Percentiles rank a stretch among this genome's conserved stretches.
These are phyloP conservation scores for Sugiyamaella lignohabitans DNA, from an alignment of 805 yeast genomes.

Conservation along the genomic window DNA sequence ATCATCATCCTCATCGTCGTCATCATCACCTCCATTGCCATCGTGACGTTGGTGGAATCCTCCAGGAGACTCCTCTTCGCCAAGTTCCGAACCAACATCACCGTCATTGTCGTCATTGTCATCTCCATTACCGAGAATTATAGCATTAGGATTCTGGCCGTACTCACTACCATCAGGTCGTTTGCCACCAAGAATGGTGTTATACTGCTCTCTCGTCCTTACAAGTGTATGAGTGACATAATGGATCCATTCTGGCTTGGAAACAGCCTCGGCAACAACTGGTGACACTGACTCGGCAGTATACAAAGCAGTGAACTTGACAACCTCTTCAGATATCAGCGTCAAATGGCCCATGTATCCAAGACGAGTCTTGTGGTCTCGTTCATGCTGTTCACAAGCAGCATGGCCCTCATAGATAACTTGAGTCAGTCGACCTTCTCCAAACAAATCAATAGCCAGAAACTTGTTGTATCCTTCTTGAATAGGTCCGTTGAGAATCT, in stretches of 20 bases:
- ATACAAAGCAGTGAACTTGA: conserved; percentile 65
- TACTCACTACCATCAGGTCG: conserved; percentile 39
- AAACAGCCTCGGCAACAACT: conserved; percentile 42
- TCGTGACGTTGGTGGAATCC: conserved; percentile 17
- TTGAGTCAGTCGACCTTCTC: conserved; percentile 53
- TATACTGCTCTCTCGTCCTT: conserved; percentile 89
- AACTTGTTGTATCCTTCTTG: conserved; percentile 81
- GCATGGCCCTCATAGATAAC: conserved; percentile 57
- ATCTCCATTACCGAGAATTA: conserved; percentile 30
- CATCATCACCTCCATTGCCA: conserved; percentile 17
- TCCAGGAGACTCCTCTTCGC: conserved; percentile 5
- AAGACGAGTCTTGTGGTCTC: conserved; percentile 54
- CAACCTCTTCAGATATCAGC: conserved; percentile 90
- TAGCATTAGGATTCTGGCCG: conserved; percentile 28
- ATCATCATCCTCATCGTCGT: conserved; percentile 23
- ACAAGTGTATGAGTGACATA: conserved; percentile 78
- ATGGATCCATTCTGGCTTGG: conserved; percentile 60
- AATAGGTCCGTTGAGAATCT: conserved; percentile 80
- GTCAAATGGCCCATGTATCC: conserved; percentile 98
- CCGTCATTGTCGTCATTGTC: conserved; percentile 33
- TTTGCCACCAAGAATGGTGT: conserved; percentile 85
- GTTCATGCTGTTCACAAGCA: conserved; percentile 54
- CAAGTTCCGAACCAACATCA: conserved; percentile 14
- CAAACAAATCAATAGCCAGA: conserved; percentile 64
- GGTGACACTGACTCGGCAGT: conserved; percentile 55